Evolutionary conservation across 192 early-diverging fungal genomes (phyloP).

Genomic region (Gamsiella multidivaricata): DNA sequence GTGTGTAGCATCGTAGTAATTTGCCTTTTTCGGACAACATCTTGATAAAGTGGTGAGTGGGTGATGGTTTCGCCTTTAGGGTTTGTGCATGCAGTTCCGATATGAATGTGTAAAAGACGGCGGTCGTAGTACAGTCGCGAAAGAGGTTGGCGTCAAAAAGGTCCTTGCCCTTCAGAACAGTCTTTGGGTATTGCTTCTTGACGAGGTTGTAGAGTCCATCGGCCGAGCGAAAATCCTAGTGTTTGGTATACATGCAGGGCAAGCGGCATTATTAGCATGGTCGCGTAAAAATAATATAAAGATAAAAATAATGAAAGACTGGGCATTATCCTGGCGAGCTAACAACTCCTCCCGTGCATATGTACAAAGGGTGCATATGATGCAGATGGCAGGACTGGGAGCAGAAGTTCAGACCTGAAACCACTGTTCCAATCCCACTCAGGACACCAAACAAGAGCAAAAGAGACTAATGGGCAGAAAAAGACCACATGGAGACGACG

Average conservation of each 20-base stretch:
- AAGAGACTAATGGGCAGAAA: background rate
- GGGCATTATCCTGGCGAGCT: too few relatives aligned
- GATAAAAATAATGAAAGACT: too few relatives aligned
- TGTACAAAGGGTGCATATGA: too few relatives aligned
- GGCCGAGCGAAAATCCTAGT: slow-evolving; percentile 86
- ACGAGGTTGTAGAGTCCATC: slow-evolving; percentile 90
- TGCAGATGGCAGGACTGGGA: too few relatives aligned
- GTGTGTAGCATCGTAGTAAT: slow-evolving; percentile 93
- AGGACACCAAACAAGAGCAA: background rate
- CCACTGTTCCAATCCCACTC: too few relatives aligned
- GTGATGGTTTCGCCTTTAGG: slow-evolving; percentile 78
- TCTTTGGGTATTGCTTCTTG: slow-evolving; percentile 76
- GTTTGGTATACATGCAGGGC: too few relatives aligned
- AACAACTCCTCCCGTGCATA: too few relatives aligned
- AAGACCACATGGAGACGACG: too few relatives aligned
- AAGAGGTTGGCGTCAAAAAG: slow-evolving; percentile 90
- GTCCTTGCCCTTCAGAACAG: slow-evolving; percentile 81
- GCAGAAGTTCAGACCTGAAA: too few relatives aligned
- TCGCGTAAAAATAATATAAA: too few relatives aligned
- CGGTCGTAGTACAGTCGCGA: slow-evolving; percentile 68
- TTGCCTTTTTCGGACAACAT: slow-evolving; percentile 77
- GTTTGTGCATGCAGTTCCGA: slow-evolving; percentile 83
- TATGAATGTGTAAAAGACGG: slow-evolving; percentile 85
- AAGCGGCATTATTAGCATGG: too few relatives aligned
- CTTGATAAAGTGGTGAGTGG: slow-evolving; percentile 89